phyloP scores from a whole-genome alignment of 371 early-diverging fungal genomes.

The Mortierella sp. region DNA sequence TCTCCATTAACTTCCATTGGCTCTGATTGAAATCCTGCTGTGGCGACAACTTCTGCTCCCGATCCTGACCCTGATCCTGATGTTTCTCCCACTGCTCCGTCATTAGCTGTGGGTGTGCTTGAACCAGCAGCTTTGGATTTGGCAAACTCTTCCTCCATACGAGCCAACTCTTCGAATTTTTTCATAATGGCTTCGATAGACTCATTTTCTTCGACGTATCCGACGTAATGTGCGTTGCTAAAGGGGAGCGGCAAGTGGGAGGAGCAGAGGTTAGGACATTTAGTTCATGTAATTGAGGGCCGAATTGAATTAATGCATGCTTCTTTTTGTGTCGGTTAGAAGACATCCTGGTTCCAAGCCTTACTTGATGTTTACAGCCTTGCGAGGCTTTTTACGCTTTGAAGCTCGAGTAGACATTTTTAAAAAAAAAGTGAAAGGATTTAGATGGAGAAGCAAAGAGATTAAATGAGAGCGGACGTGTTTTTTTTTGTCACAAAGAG shows the following conservation, averaged over 20 bases:
- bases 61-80: neutral
- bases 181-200: conserved; percentile 96
- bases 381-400: conserved; percentile 44
- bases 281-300: conserved; percentile 6
- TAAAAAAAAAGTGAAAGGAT: neutral
- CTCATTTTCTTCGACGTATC: conserved; percentile 96
- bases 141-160: conserved; percentile 79
- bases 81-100: neutral
- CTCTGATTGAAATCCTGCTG: neutral
- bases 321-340: neutral
- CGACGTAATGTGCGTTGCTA: conserved; percentile 92
- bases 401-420: conserved; percentile 46
- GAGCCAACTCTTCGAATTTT: conserved; percentile 94
- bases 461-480: neutral
- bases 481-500: conserved; percentile 15
- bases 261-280: conserved; percentile 1
- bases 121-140: conserved; percentile 46
- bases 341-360: neutral
- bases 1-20: conserved; percentile 15
- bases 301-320: neutral
- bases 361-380: conserved; percentile 44
- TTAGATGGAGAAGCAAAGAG: neutral
- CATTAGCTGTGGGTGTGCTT: neutral
- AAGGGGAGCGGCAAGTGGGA: neutral
- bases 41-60: too few species aligned